Evolutionary conservation across 2,329 filamentous ascomycete genomes (phyloP), one percentile per base, ranked within the genome.

Genomic region (Stemphylium lycopersici): DNA sequence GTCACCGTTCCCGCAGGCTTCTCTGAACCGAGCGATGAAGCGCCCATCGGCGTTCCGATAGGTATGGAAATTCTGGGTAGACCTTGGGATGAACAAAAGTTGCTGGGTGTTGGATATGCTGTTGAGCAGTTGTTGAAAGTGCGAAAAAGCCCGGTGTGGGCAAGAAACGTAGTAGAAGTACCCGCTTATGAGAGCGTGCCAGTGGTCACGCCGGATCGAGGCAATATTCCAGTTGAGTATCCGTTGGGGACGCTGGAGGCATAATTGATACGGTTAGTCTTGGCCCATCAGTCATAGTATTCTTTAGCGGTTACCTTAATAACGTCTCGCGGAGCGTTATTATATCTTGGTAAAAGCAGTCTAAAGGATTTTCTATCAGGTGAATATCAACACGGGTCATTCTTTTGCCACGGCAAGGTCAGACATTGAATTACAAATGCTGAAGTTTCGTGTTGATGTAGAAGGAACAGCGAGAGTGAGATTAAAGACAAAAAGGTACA

Each of bases 61-160:
- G 86, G 87, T 0, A 82, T 88, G 79, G 86, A 89, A 73, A 81
- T 89, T 18, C 65, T 89, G 52, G 85, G 86, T 0, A 63, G 76
- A 55, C 80, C 80, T 4, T 87, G 82, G 78, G 78, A 71, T 2
- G 87, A 89, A 61, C 75, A 75, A 34, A 79, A 78, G 60, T 67
- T 87, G 56, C 66, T 87, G 41, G 76, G 77, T 38, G 78, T 87
- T 31, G 85, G 82, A n/a, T 80, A 77, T 52, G 69, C 74, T 40
- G 75, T 86, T 22, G 80, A 84, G 62, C 67, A 73, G 39, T 61
- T 83, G 40, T 70, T 76, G 18, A 76, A 79, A 53, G 70, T 80
- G 18, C 78, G 83, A 55, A 79, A 63, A 61, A 69, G 76, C 54
- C 84, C 84, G 12, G 46, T 51, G 3, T 82, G 80, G 74, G 79